Base-by-base conservation (phyloP, 805 yeast genomes). In the Scheffersomyces ergatensis region DNA sequence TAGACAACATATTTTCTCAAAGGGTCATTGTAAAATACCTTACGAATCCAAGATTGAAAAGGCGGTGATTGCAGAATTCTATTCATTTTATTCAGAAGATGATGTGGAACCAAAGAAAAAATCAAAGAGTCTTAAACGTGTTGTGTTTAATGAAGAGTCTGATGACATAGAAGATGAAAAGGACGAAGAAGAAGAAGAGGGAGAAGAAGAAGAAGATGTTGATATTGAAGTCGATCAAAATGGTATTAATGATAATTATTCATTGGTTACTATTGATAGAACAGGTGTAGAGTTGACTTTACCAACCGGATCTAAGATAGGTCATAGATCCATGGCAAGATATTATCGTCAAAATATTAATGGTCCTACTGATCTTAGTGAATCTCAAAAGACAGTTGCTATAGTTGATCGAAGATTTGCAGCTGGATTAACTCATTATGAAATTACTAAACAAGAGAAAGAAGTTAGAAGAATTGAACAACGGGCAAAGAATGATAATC, bases 301-400 rank as follows among this genome's bases (percentile, higher is more conserved):
- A 33, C 93, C 96, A 2, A 76, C 83, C 16, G 97, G 97, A 2
- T 64, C 79, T 3, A 78, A 81, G 35, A 78, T 86, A 1, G 96
- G 96, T 0, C 97, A 92, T 60, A 73, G 98, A 48, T 72, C 89
- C 1, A 68, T 86, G 53, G 76, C 78, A 37, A 72, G 92, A 46
- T 82, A 79, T 57, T 82, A 82, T 62, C 81, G 85, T 55, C 96
- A 86, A 62, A 78, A 78, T 46, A 38, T 54, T 23, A 49, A 57
- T 1, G 38, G 48, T 7, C 51, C 58, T 4, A 38, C 52, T 9
- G 60, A 54, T n/a, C 2, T 33, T 5, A 67, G 71, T 19, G 92
- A 86, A 31, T 83, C 89, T 20, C 82, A 78, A 53, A 79, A 81
- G 33, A 83, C 96, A 0, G 82, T 89, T 29, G 77, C 87, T 19